Conservation (phyloP, 73 alveolate genomes). For the Paramecium tetraurelia region DNA sequence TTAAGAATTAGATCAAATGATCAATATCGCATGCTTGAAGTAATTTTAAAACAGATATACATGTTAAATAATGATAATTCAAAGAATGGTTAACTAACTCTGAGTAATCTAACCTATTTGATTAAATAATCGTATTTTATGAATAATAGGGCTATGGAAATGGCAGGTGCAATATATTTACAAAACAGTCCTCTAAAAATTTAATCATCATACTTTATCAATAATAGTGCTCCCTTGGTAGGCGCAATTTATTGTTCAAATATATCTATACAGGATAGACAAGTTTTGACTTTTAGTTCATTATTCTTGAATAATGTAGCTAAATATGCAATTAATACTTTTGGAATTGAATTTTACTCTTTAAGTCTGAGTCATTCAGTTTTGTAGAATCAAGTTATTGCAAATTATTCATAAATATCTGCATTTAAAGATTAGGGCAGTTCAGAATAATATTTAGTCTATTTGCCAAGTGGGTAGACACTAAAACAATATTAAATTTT, state of each 20-base stretch:
- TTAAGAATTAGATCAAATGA: background rate
- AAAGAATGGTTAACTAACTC: background rate
- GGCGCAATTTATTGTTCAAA: background rate
- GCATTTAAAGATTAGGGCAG: background rate
- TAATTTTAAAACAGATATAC: background rate
- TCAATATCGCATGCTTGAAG: background rate
- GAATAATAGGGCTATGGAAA: background rate
- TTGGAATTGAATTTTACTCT: background rate
- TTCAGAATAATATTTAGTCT: background rate
- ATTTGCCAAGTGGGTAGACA: background rate
- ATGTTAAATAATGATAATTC: background rate
- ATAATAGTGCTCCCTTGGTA: background rate
- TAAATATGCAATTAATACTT: background rate
- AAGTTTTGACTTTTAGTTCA: background rate
- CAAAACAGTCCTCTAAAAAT: background rate
- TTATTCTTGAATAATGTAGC: background rate
- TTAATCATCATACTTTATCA: background rate
- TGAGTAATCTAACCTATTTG: background rate
- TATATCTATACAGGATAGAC: background rate
- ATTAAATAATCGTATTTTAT: background rate
- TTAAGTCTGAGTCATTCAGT: background rate
- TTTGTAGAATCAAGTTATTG: background rate
- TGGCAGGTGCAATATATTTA: background rate
- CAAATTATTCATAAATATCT: background rate
- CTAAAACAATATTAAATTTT: background rate